Base-by-base conservation (phyloP, 2,329 filamentous ascomycete species). In the Aspergillus persii region DNA sequence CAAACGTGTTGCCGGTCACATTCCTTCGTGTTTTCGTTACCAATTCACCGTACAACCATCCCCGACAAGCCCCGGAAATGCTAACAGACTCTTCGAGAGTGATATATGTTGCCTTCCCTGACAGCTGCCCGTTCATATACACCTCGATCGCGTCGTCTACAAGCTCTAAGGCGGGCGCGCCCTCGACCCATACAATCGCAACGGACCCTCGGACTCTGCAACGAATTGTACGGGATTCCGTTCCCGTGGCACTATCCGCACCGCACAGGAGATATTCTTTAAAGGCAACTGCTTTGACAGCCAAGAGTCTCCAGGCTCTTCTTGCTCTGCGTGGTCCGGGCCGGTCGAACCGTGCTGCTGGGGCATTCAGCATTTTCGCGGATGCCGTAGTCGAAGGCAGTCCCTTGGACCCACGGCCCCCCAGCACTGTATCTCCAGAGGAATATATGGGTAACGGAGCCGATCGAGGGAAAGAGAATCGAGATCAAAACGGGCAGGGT, bases 81-180 rank as follows among this genome's bases (percentile, higher is more conserved):
- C 69, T 76, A 44, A 81, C 80, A n/a, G 87, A 91, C 63, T 79
- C 85, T 1, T 87, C 87, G 11, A 84, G 87, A 63, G 89, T 89
- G 2, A 84, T 96, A 44, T 95, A 91, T 69, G 80, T 96, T 61
- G 89, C 90, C 1, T 94, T 96, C 67, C 92, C 92, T 0, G 88
- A 94, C 69, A 89, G 88, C 36, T 89, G 90, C 9, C 90, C 91
- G 0, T 87, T 88, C 63, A 79, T 96, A 49, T 96, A 91, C 72
- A 81, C 84, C 7, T 86, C 84, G 1, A 73, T 86, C 11, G 73
- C 80, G 1, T 65, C 73, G 15, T 66, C 75, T 5, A 59, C 68
- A 0, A 78, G 79, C 1, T 67, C 79, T 0, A 74, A 78, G 9
- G 71, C 76, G 29, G 7, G 36, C 27, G 18, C 46, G 52, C 39